Base-by-base conservation (phyloP, 495 filamentous ascomycete genomes). In the Hypoxylon intermedium region DNA sequence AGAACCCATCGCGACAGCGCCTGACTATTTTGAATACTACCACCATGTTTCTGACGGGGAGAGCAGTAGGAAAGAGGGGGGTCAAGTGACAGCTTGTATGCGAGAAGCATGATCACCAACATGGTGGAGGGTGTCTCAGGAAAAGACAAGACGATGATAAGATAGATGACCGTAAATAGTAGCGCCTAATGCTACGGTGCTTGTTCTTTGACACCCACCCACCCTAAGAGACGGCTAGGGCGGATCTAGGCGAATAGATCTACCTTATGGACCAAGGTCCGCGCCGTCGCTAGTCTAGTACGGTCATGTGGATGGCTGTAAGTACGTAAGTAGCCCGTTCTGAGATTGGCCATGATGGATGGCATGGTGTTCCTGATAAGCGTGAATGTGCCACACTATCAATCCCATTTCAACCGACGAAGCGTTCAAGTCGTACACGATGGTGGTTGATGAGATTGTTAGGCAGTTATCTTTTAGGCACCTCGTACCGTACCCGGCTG, bases 191-290 rank as follows among this genome's bases (percentile, higher is more conserved):
- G 57, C 24, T 50, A 58, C 44, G 38, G 28, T 26, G 34, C 26
- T n/a, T n/a, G n/a, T n/a, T n/a, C n/a, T n/a, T n/a, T n/a, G n/a
- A n/a, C 19, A 23, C 51, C 49, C 47, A 4, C 45, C 31, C 44
- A 51, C 45, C 51, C 31, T 37, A 19, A 41, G 26, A 51, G 51
- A 55, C 61, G 61, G 55, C 55, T 65, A 65, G 46, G 45, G 51
- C 61, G 61, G 55, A 65, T 65, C 61, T 65, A 60, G 61, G 46
- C 61, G 55, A 55, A 52, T 40, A 49, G 40, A 42, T 20, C 51
- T 11, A n/a, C n/a, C n/a, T n/a, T n/a, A 19, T 15, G 12, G 12
- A 21, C 45, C 18, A 45, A 65, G 46, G 45, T 38, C 52, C 55
- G 55, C 36, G 61, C 45, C 44, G 51, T 60, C 61, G 42, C 38